These are phyloP conservation scores for Stachybotrys chlorohalonatus DNA, from an alignment of 2,329 filamentous ascomycete species.

Conservation along the genomic window DNA sequence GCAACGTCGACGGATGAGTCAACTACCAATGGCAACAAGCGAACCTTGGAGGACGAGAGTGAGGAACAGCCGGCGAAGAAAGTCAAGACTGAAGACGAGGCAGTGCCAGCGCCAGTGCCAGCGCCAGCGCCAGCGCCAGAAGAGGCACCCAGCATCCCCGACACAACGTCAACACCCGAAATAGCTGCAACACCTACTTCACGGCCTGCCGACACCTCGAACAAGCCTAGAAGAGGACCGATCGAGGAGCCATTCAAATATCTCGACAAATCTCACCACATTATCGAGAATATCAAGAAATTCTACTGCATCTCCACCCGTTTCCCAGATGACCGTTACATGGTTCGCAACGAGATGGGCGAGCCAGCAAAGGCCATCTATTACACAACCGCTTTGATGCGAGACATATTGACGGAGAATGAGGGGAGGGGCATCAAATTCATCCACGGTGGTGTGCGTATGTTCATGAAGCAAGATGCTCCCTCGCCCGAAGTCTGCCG, in stretches of 20 bases:
- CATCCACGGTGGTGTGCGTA: slow-evolving; percentile 93
- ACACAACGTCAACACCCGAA: background rate
- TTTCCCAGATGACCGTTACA: slow-evolving; percentile 86
- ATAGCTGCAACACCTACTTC: slow-evolving; percentile 9
- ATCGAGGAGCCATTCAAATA: slow-evolving; percentile 95
- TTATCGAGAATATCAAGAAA: slow-evolving; percentile 65
- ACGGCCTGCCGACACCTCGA: slow-evolving; percentile 15
- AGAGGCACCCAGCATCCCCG: background rate
- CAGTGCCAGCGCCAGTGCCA: slow-evolving; percentile 6
- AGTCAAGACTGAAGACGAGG: slow-evolving; percentile 25
- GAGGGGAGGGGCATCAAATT: slow-evolving; percentile 90
- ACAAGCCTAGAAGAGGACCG: slow-evolving; percentile 35
- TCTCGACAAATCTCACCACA: slow-evolving; percentile 62
- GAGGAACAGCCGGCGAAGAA: slow-evolving; percentile 37
- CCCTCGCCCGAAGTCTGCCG: slow-evolving; percentile 78
- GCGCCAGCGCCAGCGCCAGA: slow-evolving; percentile 1
- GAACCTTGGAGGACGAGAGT: slow-evolving; percentile 25
- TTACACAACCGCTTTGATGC: slow-evolving; percentile 79
- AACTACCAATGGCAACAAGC: slow-evolving; percentile 20
- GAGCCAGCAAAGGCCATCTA: slow-evolving; percentile 92
- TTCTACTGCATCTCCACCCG: slow-evolving; percentile 80
- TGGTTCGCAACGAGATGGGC: slow-evolving; percentile 89
- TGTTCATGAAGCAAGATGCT: slow-evolving; percentile 97
- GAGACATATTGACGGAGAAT: slow-evolving; percentile 78
- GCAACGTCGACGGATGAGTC: slow-evolving; percentile 6